These are phyloP conservation scores for Sugiyamaella marilandica DNA, from an alignment of 805 yeast species.

Conservation along the genomic window DNA sequence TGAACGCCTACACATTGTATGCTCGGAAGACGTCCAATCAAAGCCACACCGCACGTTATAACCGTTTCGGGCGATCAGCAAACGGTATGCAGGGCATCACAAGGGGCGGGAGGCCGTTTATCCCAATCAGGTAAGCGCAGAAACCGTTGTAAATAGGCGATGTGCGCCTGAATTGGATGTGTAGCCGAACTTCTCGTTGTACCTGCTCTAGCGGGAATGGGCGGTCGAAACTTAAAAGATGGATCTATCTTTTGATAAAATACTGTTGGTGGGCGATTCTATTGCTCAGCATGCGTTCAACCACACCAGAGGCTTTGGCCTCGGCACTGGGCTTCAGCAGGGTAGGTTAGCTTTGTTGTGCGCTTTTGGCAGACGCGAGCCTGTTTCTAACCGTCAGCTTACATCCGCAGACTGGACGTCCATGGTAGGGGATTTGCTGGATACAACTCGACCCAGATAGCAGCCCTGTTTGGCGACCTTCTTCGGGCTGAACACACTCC, in stretches of 20 bases:
- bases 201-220: no score
- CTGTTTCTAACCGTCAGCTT: not conserved
- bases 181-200: not conserved
- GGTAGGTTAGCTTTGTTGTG: not conserved
- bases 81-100: not conserved
- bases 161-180: not conserved
- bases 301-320: not conserved
- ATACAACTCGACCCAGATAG: not conserved
- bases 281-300: not conserved
- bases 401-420: conserved; percentile 1
- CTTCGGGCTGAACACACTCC: not conserved
- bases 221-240: not conserved
- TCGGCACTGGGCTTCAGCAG: conserved; percentile 1
- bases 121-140: not conserved
- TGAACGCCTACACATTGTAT: no score
- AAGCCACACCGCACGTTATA: no score
- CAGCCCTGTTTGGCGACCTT: not conserved
- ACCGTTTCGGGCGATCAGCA: not conserved
- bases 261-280: not conserved
- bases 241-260: not conserved
- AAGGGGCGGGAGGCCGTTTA: not conserved
- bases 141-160: conserved; percentile 1
- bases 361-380: not conserved
- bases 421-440: not conserved
- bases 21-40: no score